These are phyloP conservation scores for Zygosaccharomyces rouxii DNA, from an alignment of 805 yeast genomes.

Conservation along the genomic window DNA sequence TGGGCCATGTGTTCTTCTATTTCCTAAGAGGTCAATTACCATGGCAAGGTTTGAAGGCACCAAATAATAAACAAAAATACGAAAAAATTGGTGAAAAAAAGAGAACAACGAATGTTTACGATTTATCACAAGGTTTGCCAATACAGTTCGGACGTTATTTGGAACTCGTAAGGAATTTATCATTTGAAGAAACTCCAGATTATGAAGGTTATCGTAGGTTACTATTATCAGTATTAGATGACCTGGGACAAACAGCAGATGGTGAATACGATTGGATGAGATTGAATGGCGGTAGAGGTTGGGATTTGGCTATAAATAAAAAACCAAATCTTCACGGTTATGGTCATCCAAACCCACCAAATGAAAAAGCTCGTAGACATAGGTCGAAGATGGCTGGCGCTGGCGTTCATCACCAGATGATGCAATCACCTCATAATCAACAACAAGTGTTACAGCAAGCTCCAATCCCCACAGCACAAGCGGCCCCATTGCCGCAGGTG, in stretches of 20 bases:
- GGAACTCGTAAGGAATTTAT: constrained; percentile 79
- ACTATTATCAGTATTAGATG: constrained; percentile 71
- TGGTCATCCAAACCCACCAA: constrained; percentile 88
- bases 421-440: constrained; percentile 17
- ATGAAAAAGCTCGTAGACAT: constrained; percentile 38
- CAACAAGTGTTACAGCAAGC: constrained; percentile 17
- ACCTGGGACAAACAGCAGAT: constrained; percentile 67
- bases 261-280: constrained; percentile 98
- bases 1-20: constrained; percentile 95
- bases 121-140: constrained; percentile 84
- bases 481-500: constrained; percentile 12
- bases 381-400: constrained; percentile 17
- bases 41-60: constrained; percentile 99
- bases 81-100: constrained; percentile 97
- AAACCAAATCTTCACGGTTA: constrained; percentile 94
- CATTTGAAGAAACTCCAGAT: constrained; percentile 92
- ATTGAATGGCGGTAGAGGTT: constrained; percentile 89
- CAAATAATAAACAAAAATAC: constrained; percentile 94
- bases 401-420: constrained; percentile 12
- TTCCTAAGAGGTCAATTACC: constrained; percentile 92
- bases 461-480: constrained; percentile 9
- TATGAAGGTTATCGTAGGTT: constrained; percentile 80
- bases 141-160: constrained; percentile 90
- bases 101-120: constrained; percentile 80
- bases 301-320: constrained; percentile 86